Base-by-base conservation (phyloP, 2,329 filamentous ascomycete genomes). In the Sporothrix brasiliensis region DNA sequence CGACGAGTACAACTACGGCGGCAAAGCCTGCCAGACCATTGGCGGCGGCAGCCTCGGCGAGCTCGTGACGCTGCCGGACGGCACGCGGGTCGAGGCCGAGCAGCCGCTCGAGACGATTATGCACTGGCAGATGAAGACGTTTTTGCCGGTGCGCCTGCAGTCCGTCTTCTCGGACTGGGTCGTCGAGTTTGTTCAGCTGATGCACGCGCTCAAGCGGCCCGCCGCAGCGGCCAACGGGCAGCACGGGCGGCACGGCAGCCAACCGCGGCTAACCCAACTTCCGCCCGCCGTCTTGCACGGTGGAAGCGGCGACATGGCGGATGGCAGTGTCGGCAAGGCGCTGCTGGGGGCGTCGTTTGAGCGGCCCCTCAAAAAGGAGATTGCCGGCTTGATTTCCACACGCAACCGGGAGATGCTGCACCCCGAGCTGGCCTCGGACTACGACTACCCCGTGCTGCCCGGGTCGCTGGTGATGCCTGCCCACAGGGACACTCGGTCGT, bases 1-100 rank as follows among this genome's bases (percentile, higher is more conserved):
- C 75, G 95, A 99, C 75, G 93, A 97, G 80, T 97, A 94, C 84
- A 99, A 99, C 83, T 98, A 98, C 76, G 96, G 95, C 69, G 95
- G 95, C 72, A 96, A 96, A 77, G 95, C 92, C 4, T 97, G 93
- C 74, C 88, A 90, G 66, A 88, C 95, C 76, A 92, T 97, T 3
- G 85, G 91, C 83, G 87, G 4, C 88, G 52, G 44, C 14, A 85
- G 91, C 84, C 86, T 4, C 88, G 52, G 50, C n/a, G 54, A 27
- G 34, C 27, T 24, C 21, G 53, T 24, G 4, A 50, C 91, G 58
- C 93, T 39, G 39, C 30, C 21, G 16, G 60, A 97, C 78, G 86
- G 88, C 3, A 86, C 98, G 16, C 91, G 34, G 60, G 30, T 21
- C 7, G 70, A 50, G 24, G 41, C 30, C 11, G 69, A 72, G 30